These are phyloP conservation scores for Thelonectria rubi DNA, from an alignment of 2,329 filamentous ascomycete genomes.

Conservation along the genomic window DNA sequence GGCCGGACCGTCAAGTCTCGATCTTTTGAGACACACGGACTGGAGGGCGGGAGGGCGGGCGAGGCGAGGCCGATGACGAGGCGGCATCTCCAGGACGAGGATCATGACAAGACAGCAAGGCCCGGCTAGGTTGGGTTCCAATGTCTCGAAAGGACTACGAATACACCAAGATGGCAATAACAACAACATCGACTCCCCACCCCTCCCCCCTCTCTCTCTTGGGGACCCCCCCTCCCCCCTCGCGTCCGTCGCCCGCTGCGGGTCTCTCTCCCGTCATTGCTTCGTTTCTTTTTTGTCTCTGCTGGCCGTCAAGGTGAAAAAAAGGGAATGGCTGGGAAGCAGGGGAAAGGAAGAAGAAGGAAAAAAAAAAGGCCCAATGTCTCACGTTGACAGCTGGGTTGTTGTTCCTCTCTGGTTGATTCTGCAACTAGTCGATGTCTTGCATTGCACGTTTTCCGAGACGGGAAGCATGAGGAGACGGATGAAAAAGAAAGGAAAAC, in stretches of 20 bases:
- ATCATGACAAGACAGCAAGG: conserved; percentile 1
- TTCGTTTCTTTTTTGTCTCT: not conserved
- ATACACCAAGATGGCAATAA: not conserved
- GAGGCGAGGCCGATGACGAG: conserved; percentile 3
- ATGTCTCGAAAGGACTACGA: not conserved
- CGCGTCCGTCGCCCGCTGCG: conserved; percentile 4
- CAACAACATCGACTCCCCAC: not conserved
- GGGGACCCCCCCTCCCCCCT: not conserved
- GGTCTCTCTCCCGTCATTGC: not conserved
- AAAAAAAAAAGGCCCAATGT: not conserved
- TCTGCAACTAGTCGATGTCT: conserved; percentile 13
- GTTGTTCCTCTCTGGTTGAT: conserved; percentile 1
- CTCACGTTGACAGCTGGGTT: not conserved
- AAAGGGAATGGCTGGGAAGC: not conserved
- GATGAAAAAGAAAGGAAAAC: not conserved
- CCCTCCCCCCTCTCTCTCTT: not conserved
- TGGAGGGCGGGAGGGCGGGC: not conserved
- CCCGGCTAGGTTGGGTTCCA: not conserved
- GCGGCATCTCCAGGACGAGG: not conserved
- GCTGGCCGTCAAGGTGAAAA: not conserved
- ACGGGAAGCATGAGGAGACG: not conserved
- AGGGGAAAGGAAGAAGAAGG: not conserved
- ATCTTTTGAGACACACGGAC: not conserved
- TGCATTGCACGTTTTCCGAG: conserved; percentile 4
- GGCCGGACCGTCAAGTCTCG: not conserved